phyloP scores from a whole-genome alignment of 345 rosid species.

The Laguncularia racemosa region DNA sequence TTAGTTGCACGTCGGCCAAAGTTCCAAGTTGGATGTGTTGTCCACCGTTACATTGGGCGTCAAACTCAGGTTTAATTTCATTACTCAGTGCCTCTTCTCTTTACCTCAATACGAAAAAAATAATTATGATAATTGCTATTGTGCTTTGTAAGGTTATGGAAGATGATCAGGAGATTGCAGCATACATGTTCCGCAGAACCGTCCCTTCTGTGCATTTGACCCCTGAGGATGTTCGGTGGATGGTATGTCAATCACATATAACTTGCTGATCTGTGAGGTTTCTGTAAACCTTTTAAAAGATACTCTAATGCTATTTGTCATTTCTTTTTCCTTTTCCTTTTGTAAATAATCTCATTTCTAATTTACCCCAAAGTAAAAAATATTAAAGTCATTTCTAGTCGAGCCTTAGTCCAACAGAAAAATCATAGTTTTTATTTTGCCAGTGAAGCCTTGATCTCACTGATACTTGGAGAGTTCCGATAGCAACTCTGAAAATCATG shows the following conservation, averaged over 20 bases:
- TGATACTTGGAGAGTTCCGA: too few species aligned
- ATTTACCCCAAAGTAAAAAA: too few species aligned
- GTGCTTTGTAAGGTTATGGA: conserved; percentile 67
- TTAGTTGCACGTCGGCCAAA: conserved; percentile 53
- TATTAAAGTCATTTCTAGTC: too few species aligned
- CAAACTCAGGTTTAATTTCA: conserved; percentile 68
- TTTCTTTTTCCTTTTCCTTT: too few species aligned
- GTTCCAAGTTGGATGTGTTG: conserved; percentile 85
- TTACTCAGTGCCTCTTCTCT: not conserved
- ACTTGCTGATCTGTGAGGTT: conserved; percentile 2
- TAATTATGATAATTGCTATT: not conserved
- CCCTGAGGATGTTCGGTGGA: conserved; percentile 94
- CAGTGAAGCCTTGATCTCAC: too few species aligned
- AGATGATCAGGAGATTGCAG: conserved; percentile 83
- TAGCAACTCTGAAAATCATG: too few species aligned
- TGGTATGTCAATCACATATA: conserved; percentile 42
- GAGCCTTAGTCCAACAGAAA: too few species aligned
- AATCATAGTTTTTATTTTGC: too few species aligned
- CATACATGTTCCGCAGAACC: conserved; percentile 94
- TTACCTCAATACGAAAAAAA: not conserved
- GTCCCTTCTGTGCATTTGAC: conserved; percentile 84
- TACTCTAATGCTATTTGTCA: not conserved
- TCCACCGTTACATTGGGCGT: conserved; percentile 85
- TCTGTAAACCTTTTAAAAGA: not conserved
- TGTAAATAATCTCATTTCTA: too few species aligned